Conservation (phyloP, 257 asterid genomes). For the Scutellaria barbata region DNA sequence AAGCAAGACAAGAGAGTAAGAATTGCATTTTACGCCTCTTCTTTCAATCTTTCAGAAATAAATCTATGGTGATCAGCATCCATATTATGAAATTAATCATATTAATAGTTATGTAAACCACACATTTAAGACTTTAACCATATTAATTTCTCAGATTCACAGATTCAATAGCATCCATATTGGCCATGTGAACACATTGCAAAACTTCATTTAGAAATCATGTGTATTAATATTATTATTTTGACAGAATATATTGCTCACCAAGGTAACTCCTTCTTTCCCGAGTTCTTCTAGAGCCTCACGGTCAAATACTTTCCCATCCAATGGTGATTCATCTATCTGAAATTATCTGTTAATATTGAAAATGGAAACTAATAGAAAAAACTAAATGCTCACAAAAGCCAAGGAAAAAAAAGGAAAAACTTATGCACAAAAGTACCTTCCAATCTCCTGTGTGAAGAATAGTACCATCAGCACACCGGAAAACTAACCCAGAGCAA, state of each 20-base stretch:
- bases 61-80: neutral
- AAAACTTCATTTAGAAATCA: neutral
- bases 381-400: slow-evolving; percentile 6
- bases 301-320: slow-evolving; percentile 91
- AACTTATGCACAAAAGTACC: slow-evolving; percentile 51
- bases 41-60: slow-evolving; percentile 6
- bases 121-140: no score
- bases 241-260: slow-evolving; percentile 43
- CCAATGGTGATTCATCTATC: slow-evolving; percentile 98
- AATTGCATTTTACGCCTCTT: slow-evolving; percentile 24
- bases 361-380: slow-evolving; percentile 14
- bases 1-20: slow-evolving; percentile 32
- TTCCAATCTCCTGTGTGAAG: slow-evolving; percentile 99
- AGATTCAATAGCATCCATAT: no score
- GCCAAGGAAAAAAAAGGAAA: slow-evolving; percentile 10
- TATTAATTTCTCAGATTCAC: no score
- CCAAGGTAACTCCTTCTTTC: slow-evolving; percentile 99
- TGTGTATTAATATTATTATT: slow-evolving; percentile 18
- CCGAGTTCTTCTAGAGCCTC: slow-evolving; percentile 94
- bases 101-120: neutral
- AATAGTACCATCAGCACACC: slow-evolving; percentile 96
- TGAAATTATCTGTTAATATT: slow-evolving; percentile 43
- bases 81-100: slow-evolving; percentile 25
- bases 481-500: slow-evolving; percentile 97
- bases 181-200: neutral